A percentile compares a stretch with the other conserved stretches of the same genome.
Evolutionary conservation across 2,329 filamentous ascomycete genomes (phyloP).

Genomic region (Hypoxylon sp.): DNA sequence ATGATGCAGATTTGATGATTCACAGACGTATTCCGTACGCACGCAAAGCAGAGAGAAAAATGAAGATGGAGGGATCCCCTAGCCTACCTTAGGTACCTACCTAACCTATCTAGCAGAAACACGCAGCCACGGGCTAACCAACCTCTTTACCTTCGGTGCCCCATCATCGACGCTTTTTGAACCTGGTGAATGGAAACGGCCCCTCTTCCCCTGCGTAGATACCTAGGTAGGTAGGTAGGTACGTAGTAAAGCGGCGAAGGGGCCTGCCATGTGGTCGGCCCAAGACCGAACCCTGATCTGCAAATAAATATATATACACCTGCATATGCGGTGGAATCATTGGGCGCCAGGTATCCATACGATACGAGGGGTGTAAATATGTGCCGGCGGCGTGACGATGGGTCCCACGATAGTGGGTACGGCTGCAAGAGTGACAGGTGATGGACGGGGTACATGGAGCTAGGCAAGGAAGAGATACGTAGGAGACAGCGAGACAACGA

Average conservation of each 20-base stretch:
- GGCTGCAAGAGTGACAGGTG: slow-evolving; percentile 9
- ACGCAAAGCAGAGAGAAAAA: slow-evolving; percentile 2
- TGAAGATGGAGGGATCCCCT: slow-evolving; percentile 23
- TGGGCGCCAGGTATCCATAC: slow-evolving; percentile 23
- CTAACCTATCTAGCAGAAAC: slow-evolving; percentile 39
- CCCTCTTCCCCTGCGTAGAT: neutral
- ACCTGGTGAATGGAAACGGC: neutral
- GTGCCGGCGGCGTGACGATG: slow-evolving; percentile 7
- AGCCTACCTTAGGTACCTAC: too few species aligned
- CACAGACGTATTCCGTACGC: slow-evolving; percentile 19
- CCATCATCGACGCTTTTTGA: too few species aligned
- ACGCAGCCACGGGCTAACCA: slow-evolving; percentile 15
- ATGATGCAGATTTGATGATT: slow-evolving; percentile 20
- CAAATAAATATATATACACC: slow-evolving; percentile 40
- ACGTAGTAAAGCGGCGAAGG: slow-evolving; percentile 32
- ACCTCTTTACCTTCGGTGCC: neutral
- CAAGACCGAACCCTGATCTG: slow-evolving; percentile 38
- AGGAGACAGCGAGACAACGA: neutral
- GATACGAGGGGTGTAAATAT: neutral
- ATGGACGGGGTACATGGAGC: neutral
- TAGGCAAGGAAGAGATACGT: neutral
- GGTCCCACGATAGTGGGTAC: slow-evolving; percentile 27
- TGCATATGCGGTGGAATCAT: slow-evolving; percentile 21
- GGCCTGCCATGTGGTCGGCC: slow-evolving; percentile 37
- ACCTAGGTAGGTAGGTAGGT: neutral